Evolutionary conservation across 2,329 filamentous ascomycete species (phyloP).

Genomic region (Hirsutella thompsonii): DNA sequence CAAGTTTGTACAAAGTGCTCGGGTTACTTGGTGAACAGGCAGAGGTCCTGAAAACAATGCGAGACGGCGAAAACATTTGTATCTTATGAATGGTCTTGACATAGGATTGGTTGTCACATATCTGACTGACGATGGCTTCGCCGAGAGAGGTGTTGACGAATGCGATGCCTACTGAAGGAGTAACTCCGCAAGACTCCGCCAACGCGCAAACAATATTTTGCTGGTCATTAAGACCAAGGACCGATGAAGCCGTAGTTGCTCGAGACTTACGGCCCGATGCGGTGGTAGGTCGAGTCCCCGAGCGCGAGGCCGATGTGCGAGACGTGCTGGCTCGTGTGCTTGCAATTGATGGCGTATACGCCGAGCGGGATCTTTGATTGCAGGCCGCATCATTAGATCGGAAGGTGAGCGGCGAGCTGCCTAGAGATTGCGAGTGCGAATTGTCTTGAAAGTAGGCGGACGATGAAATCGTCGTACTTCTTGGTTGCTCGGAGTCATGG

Average conservation of each 20-base stretch:
- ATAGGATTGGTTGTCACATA: constrained; percentile 88
- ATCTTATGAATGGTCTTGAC: constrained; percentile 81
- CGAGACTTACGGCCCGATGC: constrained; percentile 32
- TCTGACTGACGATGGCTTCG: constrained; percentile 76
- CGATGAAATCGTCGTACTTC: constrained; percentile 5
- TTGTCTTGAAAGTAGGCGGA: constrained; percentile 13
- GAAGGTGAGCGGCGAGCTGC: background rate
- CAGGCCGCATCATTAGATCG: background rate
- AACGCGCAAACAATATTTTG: constrained; percentile 81
- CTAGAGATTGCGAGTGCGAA: background rate
- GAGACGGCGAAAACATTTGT: constrained; percentile 63
- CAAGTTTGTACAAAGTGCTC: constrained; percentile 61
- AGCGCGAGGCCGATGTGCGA: constrained; percentile 8
- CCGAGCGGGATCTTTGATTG: background rate
- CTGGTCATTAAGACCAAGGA: constrained; percentile 32
- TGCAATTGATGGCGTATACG: constrained; percentile 6
- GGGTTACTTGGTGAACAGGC: constrained; percentile 50
- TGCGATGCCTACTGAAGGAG: constrained; percentile 71
- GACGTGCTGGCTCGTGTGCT: constrained; percentile 9
- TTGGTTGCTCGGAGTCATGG: constrained; percentile 1
- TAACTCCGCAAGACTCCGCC: constrained; percentile 75
- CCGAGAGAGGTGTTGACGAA: constrained; percentile 80
- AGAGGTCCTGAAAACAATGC: constrained; percentile 65
- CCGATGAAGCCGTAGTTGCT: constrained; percentile 19
- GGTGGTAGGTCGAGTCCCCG: constrained; percentile 21